These are phyloP conservation scores for Fusarium siculi DNA, from an alignment of 2,329 filamentous ascomycete species.

Conservation along the genomic window DNA sequence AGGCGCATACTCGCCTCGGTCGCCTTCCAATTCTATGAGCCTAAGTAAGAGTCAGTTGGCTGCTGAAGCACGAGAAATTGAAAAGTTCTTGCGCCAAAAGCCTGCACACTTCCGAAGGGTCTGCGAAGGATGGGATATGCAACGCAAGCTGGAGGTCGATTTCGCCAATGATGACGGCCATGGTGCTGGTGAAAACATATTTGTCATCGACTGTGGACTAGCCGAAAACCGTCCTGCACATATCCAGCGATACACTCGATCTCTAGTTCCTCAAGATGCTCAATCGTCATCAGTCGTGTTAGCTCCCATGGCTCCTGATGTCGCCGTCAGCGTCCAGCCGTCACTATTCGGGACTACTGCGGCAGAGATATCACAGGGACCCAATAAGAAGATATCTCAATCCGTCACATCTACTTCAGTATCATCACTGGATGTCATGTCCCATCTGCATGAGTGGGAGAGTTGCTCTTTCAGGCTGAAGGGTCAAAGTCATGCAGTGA, in stretches of 20 bases:
- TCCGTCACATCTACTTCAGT: slow-evolving; percentile 40
- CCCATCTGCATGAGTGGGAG: slow-evolving; percentile 47
- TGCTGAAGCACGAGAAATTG: slow-evolving; percentile 84
- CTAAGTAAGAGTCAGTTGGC: slow-evolving; percentile 75
- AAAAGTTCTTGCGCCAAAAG: slow-evolving; percentile 76
- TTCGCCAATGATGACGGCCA: slow-evolving; percentile 85
- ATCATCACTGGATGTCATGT: slow-evolving; percentile 25
- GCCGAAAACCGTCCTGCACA: slow-evolving; percentile 63
- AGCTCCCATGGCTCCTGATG: slow-evolving; percentile 5
- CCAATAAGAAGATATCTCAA: slow-evolving; percentile 36
- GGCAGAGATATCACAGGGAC: slow-evolving; percentile 7
- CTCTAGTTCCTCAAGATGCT: slow-evolving; percentile 33
- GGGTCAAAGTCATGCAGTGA: slow-evolving; percentile 65
- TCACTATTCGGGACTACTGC: slow-evolving; percentile 47
- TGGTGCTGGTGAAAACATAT: slow-evolving; percentile 78
- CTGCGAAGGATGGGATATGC: slow-evolving; percentile 94
- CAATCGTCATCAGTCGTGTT: slow-evolving; percentile 13
- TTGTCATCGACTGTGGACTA: slow-evolving; percentile 79
- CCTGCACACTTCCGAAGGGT: slow-evolving; percentile 82
- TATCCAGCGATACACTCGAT: slow-evolving; percentile 58
- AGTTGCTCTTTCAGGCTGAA: slow-evolving; percentile 58
- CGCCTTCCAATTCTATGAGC: slow-evolving; percentile 78
- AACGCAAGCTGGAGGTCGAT: slow-evolving; percentile 83
- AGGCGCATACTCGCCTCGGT: slow-evolving; percentile 83
- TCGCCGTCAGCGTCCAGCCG: slow-evolving; percentile 4